Base-by-base conservation (phyloP, 495 filamentous ascomycete genomes). In the Podospora comata region DNA sequence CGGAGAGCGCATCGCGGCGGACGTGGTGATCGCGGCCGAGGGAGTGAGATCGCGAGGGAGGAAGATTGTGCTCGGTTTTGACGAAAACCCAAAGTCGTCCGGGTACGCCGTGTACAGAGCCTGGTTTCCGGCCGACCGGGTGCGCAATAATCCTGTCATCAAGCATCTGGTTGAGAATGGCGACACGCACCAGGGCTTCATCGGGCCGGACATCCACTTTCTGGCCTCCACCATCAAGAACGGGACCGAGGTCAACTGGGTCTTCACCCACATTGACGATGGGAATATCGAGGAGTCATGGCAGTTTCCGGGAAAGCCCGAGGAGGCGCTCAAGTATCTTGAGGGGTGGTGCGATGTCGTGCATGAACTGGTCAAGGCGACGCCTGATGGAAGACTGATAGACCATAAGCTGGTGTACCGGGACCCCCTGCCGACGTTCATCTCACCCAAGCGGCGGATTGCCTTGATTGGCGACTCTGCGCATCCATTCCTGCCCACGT, bases 341-440 rank as follows among this genome's bases (percentile, higher is more conserved):
- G 84, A 88, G 48, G 88, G 84, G 53, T 93, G 89, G 89, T 89
- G 90, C 68, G 85, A 86, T 0, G 77, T 88, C 28, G 81, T 87
- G 55, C 83, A 82, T 26, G 83, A 85, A 53, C 83, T 90, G 32
- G 77, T 90, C 9, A 84, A 85, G 53, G 82, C 83, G 64, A 91
- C 88, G 15, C 87, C 87, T 0, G 77, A 83, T 44, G 79, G 82
- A 32, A 75, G 83, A 32, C 71, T 90, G 27, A 86, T 92, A 53
- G 88, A 92, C 72, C 90, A 87, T 85, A 91, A 92, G 72, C 81
- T 92, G 0, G 85, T 92, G 2, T 90, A 88, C 74, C 83, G 90
- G 59, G 88, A 91, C 68, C 89, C 89, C 0, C 77, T 90, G 5
- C 87, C 88, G 4, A 87, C 82, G 0, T 93, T 89, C 83, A 82